These are phyloP conservation scores for Hypomontagnella monticulosa DNA, from an alignment of 495 filamentous ascomycete genomes.

Conservation along the genomic window DNA sequence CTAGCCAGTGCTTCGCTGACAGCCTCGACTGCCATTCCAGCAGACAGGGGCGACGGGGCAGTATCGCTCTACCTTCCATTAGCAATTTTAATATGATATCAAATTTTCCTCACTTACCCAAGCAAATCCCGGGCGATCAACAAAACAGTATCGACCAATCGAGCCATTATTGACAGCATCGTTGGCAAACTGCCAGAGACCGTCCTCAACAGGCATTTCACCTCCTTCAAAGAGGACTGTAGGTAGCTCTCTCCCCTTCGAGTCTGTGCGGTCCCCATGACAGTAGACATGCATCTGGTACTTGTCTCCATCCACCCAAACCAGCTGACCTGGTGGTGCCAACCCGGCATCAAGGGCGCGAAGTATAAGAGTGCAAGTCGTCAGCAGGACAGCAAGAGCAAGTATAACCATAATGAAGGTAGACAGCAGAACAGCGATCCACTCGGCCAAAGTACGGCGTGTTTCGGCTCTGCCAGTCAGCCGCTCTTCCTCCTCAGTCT, in stretches of 20 bases:
- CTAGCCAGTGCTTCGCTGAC: conserved; percentile 83
- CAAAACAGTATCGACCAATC: conserved; percentile 91
- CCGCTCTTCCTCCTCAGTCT: conserved; percentile 88
- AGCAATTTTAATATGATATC: background rate
- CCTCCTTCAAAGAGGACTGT: conserved; percentile 88
- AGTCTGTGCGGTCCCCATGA: conserved; percentile 69
- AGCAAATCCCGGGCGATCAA: conserved; percentile 87
- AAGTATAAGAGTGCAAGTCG: conserved; percentile 80
- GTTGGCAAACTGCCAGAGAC: conserved; percentile 75
- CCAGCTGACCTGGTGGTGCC: conserved; percentile 72
- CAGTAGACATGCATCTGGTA: conserved; percentile 90
- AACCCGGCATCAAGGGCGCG: conserved; percentile 79
- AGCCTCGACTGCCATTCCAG: conserved; percentile 86
- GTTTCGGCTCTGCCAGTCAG: conserved; percentile 91
- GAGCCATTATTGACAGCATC: conserved; percentile 74
- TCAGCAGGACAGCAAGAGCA: conserved; percentile 70
- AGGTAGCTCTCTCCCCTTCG: conserved; percentile 59
- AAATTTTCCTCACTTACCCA: conserved; percentile 63
- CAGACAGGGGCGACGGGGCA: conserved; percentile 90
- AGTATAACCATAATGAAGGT: conserved; percentile 74
- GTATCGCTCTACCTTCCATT: conserved; percentile 69
- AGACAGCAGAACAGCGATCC: conserved; percentile 82
- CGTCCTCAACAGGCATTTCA: conserved; percentile 77
- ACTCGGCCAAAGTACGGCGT: conserved; percentile 81
- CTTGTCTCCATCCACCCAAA: conserved; percentile 80